Conservation (phyloP, 1,284 basidiomycete genomes). For the Apiotrichum sp. region DNA sequence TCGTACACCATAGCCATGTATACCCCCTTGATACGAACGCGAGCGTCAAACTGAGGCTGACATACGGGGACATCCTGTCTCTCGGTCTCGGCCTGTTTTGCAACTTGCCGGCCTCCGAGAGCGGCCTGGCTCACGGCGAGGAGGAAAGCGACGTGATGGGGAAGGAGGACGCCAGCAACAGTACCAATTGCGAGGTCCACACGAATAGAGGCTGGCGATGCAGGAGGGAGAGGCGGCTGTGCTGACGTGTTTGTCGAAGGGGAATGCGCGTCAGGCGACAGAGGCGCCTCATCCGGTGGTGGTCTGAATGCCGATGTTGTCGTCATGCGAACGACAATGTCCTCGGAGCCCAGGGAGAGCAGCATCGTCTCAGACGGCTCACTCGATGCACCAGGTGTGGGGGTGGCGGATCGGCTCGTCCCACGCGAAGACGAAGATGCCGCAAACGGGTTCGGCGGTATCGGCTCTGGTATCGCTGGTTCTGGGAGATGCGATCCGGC, state of each 20-base stretch:
- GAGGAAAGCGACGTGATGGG: slow-evolving; percentile 23
- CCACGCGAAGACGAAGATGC: neutral
- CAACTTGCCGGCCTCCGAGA: neutral
- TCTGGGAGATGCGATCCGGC: neutral
- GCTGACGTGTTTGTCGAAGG: neutral
- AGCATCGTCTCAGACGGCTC: slow-evolving; percentile 21
- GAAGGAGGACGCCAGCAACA: slow-evolving; percentile 26
- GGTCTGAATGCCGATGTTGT: slow-evolving; percentile 10
- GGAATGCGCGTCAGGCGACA: neutral
- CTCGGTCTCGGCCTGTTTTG: neutral
- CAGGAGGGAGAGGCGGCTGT: neutral
- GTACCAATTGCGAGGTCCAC: slow-evolving; percentile 26
- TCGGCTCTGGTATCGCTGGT: neutral
- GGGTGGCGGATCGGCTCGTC: slow-evolving; percentile 25
- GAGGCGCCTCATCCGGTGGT: neutral
- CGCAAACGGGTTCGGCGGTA: neutral
- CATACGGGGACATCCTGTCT: neutral
- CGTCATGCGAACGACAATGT: slow-evolving; percentile 35
- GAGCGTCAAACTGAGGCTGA: slow-evolving; percentile 20
- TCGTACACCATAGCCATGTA: slow-evolving; percentile 32
- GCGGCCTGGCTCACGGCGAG: slow-evolving; percentile 19
- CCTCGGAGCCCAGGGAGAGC: slow-evolving; percentile 37
- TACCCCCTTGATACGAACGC: slow-evolving; percentile 27
- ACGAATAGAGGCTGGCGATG: slow-evolving; percentile 12
- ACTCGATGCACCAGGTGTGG: slow-evolving; percentile 6